Percentiles rank a stretch among this genome's conserved stretches.
phyloP scores from a whole-genome alignment of 352 stramenopile species.

The Pelagophyceae sp. region DNA sequence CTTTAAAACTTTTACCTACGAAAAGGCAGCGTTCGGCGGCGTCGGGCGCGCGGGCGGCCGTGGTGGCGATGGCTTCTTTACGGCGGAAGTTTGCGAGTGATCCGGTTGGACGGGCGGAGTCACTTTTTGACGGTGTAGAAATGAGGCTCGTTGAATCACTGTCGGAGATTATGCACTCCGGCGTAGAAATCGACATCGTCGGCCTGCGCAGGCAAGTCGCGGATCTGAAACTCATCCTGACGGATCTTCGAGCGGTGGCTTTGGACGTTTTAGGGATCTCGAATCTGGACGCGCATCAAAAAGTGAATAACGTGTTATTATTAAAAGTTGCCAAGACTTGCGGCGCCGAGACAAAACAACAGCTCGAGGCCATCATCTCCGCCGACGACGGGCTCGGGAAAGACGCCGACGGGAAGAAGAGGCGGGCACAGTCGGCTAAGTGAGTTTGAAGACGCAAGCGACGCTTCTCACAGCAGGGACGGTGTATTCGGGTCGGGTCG shows the following conservation, averaged over 20 bases:
- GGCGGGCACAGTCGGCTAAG: too few species aligned
- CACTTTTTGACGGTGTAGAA: background rate
- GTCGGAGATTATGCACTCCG: constrained; percentile 1
- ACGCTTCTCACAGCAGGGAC: too few species aligned
- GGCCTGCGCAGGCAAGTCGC: background rate
- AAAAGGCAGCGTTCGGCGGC: too few species aligned
- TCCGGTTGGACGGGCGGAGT: background rate
- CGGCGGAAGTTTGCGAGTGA: too few species aligned
- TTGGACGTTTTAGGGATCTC: background rate
- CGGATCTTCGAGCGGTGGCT: background rate
- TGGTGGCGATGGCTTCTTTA: too few species aligned
- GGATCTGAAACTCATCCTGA: background rate
- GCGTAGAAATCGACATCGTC: background rate
- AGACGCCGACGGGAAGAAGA: too few species aligned
- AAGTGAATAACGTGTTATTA: background rate
- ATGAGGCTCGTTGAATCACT: background rate
- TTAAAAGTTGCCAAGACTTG: background rate
- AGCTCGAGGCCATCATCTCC: background rate
- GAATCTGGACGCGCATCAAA: background rate
- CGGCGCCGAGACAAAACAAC: background rate
- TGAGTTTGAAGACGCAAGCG: too few species aligned
- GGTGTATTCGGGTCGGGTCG: too few species aligned
- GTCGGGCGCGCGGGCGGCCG: too few species aligned
- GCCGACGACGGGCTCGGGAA: background rate
- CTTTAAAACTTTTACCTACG: too few species aligned